phyloP scores from a whole-genome alignment of 2,329 filamentous ascomycete genomes.

The Pseudogymnoascus sp. region DNA sequence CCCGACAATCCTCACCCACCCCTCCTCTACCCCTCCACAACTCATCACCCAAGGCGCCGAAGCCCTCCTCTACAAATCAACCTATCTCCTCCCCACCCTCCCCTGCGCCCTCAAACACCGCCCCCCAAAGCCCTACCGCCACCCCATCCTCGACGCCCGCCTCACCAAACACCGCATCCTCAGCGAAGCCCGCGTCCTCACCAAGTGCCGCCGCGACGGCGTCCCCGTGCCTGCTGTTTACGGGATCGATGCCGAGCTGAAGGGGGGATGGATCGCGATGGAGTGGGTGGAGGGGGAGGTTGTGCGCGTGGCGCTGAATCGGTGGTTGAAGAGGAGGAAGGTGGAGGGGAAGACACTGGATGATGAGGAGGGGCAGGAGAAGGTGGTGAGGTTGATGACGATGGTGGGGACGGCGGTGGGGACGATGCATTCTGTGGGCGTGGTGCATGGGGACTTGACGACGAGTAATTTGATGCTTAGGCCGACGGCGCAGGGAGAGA shows the following conservation, averaged over 20 bases:
- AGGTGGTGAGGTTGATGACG: slow-evolving; percentile 52
- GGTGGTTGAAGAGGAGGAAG: slow-evolving; percentile 48
- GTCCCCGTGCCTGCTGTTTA: slow-evolving; percentile 77
- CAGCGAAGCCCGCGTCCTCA: slow-evolving; percentile 79
- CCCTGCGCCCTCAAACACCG: slow-evolving; percentile 85
- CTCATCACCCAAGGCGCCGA: slow-evolving; percentile 93
- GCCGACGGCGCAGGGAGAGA: slow-evolving; percentile 17
- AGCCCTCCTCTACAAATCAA: slow-evolving; percentile 84
- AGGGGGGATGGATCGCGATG: slow-evolving; percentile 66
- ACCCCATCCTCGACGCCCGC: slow-evolving; percentile 79
- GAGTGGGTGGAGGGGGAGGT: slow-evolving; percentile 76
- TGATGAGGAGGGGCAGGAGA: slow-evolving; percentile 23
- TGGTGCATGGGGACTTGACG: slow-evolving; percentile 92
- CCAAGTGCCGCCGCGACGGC: slow-evolving; percentile 69
- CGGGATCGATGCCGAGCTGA: slow-evolving; percentile 49
- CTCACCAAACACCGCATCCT: slow-evolving; percentile 82
- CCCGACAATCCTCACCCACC: slow-evolving; percentile 57
- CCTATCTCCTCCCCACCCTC: slow-evolving; percentile 60
- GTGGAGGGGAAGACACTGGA: slow-evolving; percentile 17
- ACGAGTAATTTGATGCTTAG: slow-evolving; percentile 93
- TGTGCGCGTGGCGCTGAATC: slow-evolving; percentile 62
- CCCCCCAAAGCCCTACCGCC: slow-evolving; percentile 83
- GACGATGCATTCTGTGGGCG: slow-evolving; percentile 70
- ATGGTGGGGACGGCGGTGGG: slow-evolving; percentile 67
- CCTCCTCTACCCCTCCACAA: slow-evolving; percentile 49